A percentile compares a stretch with the other conserved stretches of the same genome.
Conservation (phyloP, 495 filamentous ascomycete species). For the Sordaria brevicollis region DNA sequence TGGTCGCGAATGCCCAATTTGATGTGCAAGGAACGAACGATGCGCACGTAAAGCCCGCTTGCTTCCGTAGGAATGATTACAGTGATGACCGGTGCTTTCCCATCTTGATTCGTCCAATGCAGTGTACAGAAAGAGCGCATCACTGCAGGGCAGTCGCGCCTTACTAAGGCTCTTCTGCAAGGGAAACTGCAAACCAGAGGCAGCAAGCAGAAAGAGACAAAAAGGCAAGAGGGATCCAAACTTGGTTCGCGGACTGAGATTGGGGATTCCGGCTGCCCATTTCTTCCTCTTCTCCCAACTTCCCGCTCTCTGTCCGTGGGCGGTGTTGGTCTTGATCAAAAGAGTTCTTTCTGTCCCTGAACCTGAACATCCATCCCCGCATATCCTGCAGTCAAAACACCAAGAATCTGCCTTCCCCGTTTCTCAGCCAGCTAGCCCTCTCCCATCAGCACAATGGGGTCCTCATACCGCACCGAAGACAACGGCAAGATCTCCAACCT, state of each 20-base stretch:
- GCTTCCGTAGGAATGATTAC: background rate
- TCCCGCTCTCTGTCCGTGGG: background rate
- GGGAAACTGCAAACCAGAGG: background rate
- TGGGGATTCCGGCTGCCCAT: background rate
- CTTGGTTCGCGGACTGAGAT: background rate
- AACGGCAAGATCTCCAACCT: slow-evolving; percentile 22
- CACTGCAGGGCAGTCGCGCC: background rate
- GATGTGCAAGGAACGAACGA: background rate
- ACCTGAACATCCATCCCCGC: no score
- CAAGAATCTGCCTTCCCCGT: background rate
- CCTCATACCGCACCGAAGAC: background rate
- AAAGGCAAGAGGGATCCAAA: background rate
- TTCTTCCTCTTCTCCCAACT: background rate
- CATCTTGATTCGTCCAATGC: background rate
- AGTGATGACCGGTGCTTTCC: background rate
- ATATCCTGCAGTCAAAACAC: background rate
- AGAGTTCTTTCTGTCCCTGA: background rate
- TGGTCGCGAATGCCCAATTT: background rate
- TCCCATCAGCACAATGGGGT: background rate
- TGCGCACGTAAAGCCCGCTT: background rate
- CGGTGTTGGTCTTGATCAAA: background rate
- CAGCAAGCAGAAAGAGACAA: background rate
- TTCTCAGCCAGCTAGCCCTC: background rate
- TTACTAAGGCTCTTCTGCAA: background rate
- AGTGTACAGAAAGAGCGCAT: background rate